phyloP scores from a whole-genome alignment of 2,329 filamentous ascomycete genomes.

The Laburnicola sp. region DNA sequence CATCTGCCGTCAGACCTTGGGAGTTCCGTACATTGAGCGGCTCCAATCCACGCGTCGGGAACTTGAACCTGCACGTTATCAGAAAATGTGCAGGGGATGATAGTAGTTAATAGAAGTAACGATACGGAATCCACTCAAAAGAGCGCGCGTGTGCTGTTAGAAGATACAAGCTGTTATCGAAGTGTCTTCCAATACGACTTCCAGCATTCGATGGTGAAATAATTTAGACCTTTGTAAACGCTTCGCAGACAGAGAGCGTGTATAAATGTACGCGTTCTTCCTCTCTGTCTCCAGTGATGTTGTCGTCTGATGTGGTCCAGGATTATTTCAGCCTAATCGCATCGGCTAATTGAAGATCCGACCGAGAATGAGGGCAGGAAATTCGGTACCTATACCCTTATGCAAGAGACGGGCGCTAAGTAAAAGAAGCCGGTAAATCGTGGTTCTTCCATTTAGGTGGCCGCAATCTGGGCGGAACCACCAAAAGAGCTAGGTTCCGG shows the following conservation, averaged over 20 bases:
- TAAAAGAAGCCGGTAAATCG: slow-evolving; percentile 15
- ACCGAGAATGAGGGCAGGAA: slow-evolving; percentile 18
- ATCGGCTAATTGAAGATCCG: slow-evolving; percentile 32
- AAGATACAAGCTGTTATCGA: too few relatives aligned
- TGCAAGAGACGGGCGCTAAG: slow-evolving; percentile 10
- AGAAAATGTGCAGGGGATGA: background rate
- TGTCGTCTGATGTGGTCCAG: slow-evolving; percentile 7
- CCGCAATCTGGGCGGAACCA: slow-evolving; percentile 24
- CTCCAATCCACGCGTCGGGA: slow-evolving; percentile 27
- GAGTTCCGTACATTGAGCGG: slow-evolving; percentile 23
- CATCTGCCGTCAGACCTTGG: slow-evolving; percentile 22
- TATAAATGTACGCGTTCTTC: too few relatives aligned
- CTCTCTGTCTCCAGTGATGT: background rate
- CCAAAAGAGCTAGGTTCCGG: slow-evolving; percentile 9
- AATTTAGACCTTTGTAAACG: background rate
- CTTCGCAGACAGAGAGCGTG: background rate
- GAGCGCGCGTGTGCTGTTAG: too few relatives aligned
- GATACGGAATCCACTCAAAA: background rate
- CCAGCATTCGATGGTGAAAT: too few relatives aligned
- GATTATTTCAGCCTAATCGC: slow-evolving; percentile 37
- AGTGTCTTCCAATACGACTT: too few relatives aligned
- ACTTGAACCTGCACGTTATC: slow-evolving; percentile 14
- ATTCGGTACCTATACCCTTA: slow-evolving; percentile 6
- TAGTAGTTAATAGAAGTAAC: background rate
- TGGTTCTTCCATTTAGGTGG: slow-evolving; percentile 9